A percentile compares a stretch with the other conserved stretches of the same genome.
Evolutionary conservation across 129 eudicot genomes (phyloP).

Genomic region (Cynara cardunculus): DNA sequence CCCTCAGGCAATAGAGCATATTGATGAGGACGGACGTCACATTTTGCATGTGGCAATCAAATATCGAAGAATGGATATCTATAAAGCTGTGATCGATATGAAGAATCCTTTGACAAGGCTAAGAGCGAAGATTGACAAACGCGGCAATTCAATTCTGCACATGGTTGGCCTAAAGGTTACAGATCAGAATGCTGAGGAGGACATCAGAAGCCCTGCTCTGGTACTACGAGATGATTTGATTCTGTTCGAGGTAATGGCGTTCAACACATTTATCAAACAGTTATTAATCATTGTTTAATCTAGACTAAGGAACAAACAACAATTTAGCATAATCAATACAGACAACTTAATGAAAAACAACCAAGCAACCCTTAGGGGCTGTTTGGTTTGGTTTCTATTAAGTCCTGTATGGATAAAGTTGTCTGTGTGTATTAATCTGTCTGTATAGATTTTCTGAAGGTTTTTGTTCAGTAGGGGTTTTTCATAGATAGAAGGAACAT

Average conservation of each 20-base stretch:
- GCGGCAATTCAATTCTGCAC: constrained; percentile 28
- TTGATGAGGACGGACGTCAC: constrained; percentile 19
- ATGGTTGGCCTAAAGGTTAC: constrained; percentile 25
- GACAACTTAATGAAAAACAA: neutral
- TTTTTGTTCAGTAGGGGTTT: too few species aligned
- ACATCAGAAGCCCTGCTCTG: constrained; percentile 26
- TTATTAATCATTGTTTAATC: neutral
- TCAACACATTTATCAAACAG: neutral
- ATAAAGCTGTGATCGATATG: constrained; percentile 20
- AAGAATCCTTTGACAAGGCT: constrained; percentile 25
- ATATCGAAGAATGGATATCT: constrained; percentile 16
- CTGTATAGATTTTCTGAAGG: too few species aligned
- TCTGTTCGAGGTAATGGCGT: constrained; percentile 23
- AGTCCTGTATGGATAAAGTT: too few species aligned
- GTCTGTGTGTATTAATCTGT: too few species aligned
- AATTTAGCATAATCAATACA: neutral
- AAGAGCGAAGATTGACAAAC: constrained; percentile 17
- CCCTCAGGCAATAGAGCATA: constrained; percentile 31
- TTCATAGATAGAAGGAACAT: too few species aligned
- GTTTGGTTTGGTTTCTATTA: too few species aligned
- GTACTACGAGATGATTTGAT: constrained; percentile 22
- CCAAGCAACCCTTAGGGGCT: neutral
- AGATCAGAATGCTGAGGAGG: neutral
- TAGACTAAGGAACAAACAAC: neutral
- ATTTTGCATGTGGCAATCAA: constrained; percentile 33